Evolutionary conservation across 192 early-diverging fungal species (phyloP).

Genomic region (Backusella tuberculispora): DNA sequence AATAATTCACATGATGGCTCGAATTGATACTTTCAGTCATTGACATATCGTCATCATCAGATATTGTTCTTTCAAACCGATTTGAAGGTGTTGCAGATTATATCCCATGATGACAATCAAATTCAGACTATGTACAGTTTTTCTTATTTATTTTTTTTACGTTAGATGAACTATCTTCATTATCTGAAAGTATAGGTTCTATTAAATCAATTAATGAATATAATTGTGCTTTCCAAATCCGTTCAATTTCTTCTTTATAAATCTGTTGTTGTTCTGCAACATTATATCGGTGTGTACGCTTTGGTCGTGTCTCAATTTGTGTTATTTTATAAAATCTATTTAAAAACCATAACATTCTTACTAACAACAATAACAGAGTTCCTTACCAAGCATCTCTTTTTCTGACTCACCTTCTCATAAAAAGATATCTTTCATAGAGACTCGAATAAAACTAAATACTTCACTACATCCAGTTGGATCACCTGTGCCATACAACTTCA

Average conservation of each 20-base stretch:
- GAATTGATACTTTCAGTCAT: conserved; percentile 58
- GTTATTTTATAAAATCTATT: too few relatives aligned
- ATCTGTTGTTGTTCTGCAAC: conserved; percentile 95
- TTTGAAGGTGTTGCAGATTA: too few relatives aligned
- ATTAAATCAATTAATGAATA: conserved; percentile 59
- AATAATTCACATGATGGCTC: conserved; percentile 52
- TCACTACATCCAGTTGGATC: conserved; percentile 95
- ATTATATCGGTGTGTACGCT: conserved; percentile 82
- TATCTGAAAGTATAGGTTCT: conserved; percentile 53
- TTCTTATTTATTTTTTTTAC: conserved; percentile 15
- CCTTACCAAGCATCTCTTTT: conserved; percentile 71
- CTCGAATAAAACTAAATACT: conserved; percentile 97
- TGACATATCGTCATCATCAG: conserved; percentile 58
- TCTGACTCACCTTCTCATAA: conserved; percentile 84
- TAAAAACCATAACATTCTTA: too few relatives aligned
- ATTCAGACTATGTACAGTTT: conserved; percentile 16
- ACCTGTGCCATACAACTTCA: conserved; percentile 93
- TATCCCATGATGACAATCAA: conserved; percentile 12
- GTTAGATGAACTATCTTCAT: conserved; percentile 46
- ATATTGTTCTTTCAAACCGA: conserved; percentile 29
- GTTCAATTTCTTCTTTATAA: conserved; percentile 89
- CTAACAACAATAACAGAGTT: background rate
- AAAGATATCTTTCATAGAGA: conserved; percentile 98
- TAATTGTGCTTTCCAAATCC: conserved; percentile 95
- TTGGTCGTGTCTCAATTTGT: conserved; percentile 79